A percentile compares a stretch with the other conserved stretches of the same genome.
Conservation (phyloP, 1,139 yeast genomes). For the Groenewaldozyma auringiensis region DNA sequence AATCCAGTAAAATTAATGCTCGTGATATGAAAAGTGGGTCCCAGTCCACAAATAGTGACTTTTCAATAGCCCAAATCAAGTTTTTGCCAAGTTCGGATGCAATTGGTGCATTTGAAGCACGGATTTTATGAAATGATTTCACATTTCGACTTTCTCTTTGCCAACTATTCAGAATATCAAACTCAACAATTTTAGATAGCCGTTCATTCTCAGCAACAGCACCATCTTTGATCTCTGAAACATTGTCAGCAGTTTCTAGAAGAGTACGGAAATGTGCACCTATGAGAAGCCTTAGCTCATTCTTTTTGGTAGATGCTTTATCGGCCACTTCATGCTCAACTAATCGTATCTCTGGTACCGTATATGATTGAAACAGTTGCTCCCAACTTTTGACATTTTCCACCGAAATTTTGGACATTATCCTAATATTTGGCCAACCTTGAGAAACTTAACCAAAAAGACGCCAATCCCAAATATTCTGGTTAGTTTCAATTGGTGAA, state of each 20-base stretch:
- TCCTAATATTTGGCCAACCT: no score
- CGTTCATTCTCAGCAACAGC: constrained; percentile 26
- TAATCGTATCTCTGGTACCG: constrained; percentile 21
- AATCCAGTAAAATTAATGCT: neutral
- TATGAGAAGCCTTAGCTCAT: constrained; percentile 49
- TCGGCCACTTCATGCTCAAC: constrained; percentile 18
- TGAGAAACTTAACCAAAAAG: no score
- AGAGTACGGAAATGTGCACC: constrained; percentile 62
- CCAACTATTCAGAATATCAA: constrained; percentile 15
- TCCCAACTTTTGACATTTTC: constrained; percentile 18
- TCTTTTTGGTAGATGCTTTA: constrained; percentile 28
- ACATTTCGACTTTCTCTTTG: constrained; percentile 12
- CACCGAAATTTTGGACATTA: neutral
- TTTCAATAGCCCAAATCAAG: neutral
- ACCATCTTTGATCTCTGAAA: constrained; percentile 45
- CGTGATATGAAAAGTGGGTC: neutral
- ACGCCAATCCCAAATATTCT: no score
- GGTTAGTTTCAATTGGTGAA: no score
- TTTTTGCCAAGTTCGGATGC: neutral
- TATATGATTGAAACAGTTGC: constrained; percentile 22
- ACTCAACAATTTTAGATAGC: constrained; percentile 8
- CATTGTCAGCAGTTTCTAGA: constrained; percentile 60
- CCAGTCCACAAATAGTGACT: neutral
- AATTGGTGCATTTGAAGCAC: neutral
- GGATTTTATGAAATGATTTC: neutral